phyloP scores from a whole-genome alignment of 495 filamentous ascomycete genomes.

The Cryomyces minteri region DNA sequence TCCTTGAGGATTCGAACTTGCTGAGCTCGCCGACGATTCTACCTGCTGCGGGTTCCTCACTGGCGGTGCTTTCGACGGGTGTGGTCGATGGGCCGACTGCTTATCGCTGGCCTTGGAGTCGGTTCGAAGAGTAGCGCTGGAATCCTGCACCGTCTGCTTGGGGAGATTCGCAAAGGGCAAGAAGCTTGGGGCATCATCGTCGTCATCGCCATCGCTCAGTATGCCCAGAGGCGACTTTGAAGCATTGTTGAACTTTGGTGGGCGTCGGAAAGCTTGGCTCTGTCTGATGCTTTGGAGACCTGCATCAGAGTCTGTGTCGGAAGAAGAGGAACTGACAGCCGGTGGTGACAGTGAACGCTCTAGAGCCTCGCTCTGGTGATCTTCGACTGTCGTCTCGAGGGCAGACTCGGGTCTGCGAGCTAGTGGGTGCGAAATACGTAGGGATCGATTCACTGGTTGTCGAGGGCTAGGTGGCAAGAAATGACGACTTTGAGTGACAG shows the following conservation, averaged over 20 bases:
- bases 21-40: constrained; percentile 1
- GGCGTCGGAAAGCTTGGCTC: constrained; percentile 32
- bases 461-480: constrained; percentile 1
- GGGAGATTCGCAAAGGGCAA: constrained; percentile 35
- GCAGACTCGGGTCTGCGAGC: constrained; percentile 15
- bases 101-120: too few species aligned
- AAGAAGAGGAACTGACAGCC: constrained; percentile 23
- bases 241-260: constrained; percentile 26
- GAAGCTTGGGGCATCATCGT: constrained; percentile 43
- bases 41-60: neutral
- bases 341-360: neutral
- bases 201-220: constrained; percentile 19
- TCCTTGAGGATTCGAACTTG: neutral
- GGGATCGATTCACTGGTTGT: constrained; percentile 4
- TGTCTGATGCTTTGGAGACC: constrained; percentile 9
- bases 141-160: constrained; percentile 26
- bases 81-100: too few species aligned
- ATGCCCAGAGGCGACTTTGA: constrained; percentile 10
- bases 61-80: too few species aligned
- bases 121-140: constrained; percentile 38
- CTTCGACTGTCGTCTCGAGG: constrained; percentile 6
- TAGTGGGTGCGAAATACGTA: constrained; percentile 6
- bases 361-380: neutral
- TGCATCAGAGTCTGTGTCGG: constrained; percentile 22
- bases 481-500: constrained; percentile 22